Conservation (phyloP, 139 green algal genomes). For the Coccomyxa sp. region DNA sequence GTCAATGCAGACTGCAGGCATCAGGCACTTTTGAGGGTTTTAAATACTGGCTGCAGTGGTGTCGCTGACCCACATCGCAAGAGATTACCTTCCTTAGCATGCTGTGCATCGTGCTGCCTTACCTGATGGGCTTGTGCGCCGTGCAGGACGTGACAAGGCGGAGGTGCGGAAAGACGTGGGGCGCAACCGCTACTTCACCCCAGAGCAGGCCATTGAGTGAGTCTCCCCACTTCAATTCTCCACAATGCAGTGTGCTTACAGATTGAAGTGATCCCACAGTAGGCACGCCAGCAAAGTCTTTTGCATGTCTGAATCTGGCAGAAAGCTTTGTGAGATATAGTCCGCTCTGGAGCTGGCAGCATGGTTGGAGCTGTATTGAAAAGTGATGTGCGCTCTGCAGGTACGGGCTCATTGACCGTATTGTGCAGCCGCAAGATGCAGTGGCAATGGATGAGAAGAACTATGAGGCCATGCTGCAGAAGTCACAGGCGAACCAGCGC, state of each 20-base stretch:
- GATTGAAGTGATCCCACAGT: too few species aligned
- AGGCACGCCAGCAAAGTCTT: too few species aligned
- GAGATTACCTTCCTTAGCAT: too few species aligned
- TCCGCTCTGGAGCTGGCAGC: conserved; percentile 77
- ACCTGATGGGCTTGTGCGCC: not conserved
- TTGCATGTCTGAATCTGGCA: too few species aligned
- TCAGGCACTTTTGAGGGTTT: too few species aligned
- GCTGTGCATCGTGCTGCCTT: too few species aligned
- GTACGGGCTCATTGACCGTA: conserved; percentile 90
- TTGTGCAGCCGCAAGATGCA: conserved; percentile 64
- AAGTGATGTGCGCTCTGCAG: conserved; percentile 61
- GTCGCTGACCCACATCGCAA: too few species aligned
- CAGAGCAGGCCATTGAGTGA: conserved; percentile 72
- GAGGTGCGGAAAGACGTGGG: conserved; percentile 75
- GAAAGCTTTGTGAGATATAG: not conserved
- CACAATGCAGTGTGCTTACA: conserved; percentile 45
- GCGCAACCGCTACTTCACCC: conserved; percentile 92
- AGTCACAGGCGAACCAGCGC: conserved; percentile 22
- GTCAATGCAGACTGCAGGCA: too few species aligned
- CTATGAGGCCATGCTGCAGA: conserved; percentile 52
- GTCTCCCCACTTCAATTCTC: conserved; percentile 8
- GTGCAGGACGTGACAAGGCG: conserved; percentile 45
- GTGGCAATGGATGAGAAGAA: conserved; percentile 50
- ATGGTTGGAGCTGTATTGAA: conserved; percentile 87
- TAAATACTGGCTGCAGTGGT: too few species aligned